Evolutionary conservation across 768 basidiomycete genomes (phyloP), one percentile per base, ranked within the genome.

Genomic region (Rhodotorula kratochvilovae): DNA sequence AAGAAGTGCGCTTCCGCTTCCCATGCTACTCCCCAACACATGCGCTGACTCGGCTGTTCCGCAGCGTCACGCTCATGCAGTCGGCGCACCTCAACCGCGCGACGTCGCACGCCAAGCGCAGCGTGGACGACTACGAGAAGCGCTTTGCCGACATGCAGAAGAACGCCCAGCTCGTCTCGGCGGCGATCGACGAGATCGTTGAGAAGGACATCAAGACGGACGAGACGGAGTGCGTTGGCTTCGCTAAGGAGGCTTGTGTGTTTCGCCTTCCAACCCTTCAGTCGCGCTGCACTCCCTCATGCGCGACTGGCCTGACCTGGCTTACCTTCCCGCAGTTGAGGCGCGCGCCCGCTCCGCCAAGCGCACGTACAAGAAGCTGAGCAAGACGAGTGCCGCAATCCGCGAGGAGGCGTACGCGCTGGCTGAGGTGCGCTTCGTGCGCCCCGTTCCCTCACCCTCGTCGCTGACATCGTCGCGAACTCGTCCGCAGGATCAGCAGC

Each of bases 341-440:
- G 42, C 29, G 6, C 68, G 72, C n/a, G 42, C 23, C 0, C 33
- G 43, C 7, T 0, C 2, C 0, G 67, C 59, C 8, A 51, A 31
- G 25, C 29, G 39, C 7, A 43, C 67, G 13, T 35, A 39, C 42
- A 73, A 60, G 72, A 58, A 63, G 43, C 31, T 69, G 11, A 10
- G 8, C 17, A 66, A 69, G 56, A 27, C 31, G 2, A 35, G 17
- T 2, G 8, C 13, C 0, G 35, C 10, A 1, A n/a, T 63, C 17
- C n/a, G 60, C 17, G n/a, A 39, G 0, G 67, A 69, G 48, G 35
- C 55, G 55, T 4, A 25, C 1, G 61, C n/a, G 19, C 62, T 73
- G 60, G 55, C 56, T 1, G 35, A 60, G 39, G 72, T 62, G 35
- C 51, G n/a, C 35, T 35, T 29, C 45, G 1, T 51, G 19, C 54